Evolutionary conservation across 176 grass and related monocot genomes (phyloP).

Genomic region (Puya raimondii): DNA sequence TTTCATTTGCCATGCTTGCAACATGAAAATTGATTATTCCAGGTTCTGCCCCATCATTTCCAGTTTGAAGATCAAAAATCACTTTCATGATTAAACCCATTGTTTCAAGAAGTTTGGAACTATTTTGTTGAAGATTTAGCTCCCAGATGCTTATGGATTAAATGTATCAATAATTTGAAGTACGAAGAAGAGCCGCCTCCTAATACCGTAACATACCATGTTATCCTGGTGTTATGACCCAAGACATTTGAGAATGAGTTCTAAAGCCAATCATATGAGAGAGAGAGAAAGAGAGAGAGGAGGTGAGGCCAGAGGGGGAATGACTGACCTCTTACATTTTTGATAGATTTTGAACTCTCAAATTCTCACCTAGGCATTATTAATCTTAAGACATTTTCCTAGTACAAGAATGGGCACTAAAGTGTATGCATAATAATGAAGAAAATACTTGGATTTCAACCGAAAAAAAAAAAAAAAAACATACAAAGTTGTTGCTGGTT

Average conservation of each 20-base stretch:
- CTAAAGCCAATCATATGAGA: too few species aligned
- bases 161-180: too few species aligned
- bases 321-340: neutral
- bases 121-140: too few species aligned
- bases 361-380: neutral
- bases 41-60: neutral
- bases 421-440: neutral
- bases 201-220: too few species aligned
- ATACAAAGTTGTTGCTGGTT: neutral
- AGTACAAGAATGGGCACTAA: neutral
- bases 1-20: neutral
- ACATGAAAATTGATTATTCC: neutral
- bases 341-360: neutral
- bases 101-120: too few species aligned
- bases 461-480: neutral
- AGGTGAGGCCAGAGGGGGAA: neutral
- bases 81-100: too few species aligned
- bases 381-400: neutral
- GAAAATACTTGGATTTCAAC: neutral
- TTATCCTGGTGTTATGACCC: too few species aligned
- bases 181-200: too few species aligned
- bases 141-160: too few species aligned
- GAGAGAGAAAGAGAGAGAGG: neutral
- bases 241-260: too few species aligned
- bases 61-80: too few species aligned